Percentiles rank a stretch among this genome's conserved stretches.
Conservation (phyloP, 345 rosid species). For the Euphorbia pulcherrima region DNA sequence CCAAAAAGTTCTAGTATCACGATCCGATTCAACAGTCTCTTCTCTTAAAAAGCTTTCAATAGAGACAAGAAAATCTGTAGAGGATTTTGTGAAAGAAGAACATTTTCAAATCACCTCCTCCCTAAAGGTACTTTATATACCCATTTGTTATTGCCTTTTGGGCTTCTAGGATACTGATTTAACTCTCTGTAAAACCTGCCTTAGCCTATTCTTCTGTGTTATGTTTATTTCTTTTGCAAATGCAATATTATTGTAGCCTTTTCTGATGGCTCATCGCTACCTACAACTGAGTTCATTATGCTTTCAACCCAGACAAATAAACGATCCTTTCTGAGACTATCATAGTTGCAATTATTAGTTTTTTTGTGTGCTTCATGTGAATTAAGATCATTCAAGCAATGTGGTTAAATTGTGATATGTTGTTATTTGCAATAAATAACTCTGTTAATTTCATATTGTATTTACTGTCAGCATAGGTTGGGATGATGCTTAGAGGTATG, state of each 20-base stretch:
- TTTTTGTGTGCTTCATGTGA: not conserved
- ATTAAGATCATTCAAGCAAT: not conserved
- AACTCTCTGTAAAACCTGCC: not conserved
- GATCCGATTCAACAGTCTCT: no score
- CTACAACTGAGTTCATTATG: not conserved
- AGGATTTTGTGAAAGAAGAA: no score
- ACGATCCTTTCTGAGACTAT: not conserved
- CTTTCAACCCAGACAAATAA: not conserved
- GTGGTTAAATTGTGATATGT: not conserved
- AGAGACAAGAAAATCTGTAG: no score
- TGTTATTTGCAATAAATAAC: slow-evolving; percentile 17
- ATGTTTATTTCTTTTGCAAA: not conserved
- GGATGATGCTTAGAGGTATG: slow-evolving; percentile 95
- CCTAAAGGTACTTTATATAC: slow-evolving; percentile 57
- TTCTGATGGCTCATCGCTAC: not conserved
- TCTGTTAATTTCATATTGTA: slow-evolving; percentile 22
- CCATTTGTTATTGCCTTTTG: slow-evolving; percentile 7
- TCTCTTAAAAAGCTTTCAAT: no score
- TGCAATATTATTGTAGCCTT: not conserved
- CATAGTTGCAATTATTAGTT: not conserved
- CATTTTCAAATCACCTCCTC: slow-evolving; percentile 52
- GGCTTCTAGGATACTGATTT: slow-evolving; percentile 10
- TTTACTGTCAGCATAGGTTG: slow-evolving; percentile 77
- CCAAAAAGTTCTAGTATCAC: no score
- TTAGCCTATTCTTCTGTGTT: not conserved